Evolutionary conservation across 768 basidiomycete genomes (phyloP), one percentile per base, ranked within the genome.

Genomic region (Chalciporus pseudorubinellus): DNA sequence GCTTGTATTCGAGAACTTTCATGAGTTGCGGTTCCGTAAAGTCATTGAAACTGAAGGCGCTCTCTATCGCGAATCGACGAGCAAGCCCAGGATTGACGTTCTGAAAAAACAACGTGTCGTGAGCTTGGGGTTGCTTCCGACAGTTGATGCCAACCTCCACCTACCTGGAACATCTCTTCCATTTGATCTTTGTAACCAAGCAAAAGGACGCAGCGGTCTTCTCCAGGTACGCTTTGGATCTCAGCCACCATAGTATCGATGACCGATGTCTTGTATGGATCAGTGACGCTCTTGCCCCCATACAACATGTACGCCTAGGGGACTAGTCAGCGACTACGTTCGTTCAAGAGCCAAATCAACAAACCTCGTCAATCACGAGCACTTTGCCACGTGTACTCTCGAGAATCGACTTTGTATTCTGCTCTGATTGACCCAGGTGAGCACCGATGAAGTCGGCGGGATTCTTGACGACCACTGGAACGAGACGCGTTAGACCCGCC

Each of bases 231-330:
- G 47, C 77, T 84, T 59, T 88, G 87, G 3, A 88, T 79, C 63
- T 88, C 87, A 0, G 86, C 85, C 0, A 88, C 85, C 39, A 88
- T 79, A 2, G 86, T 86, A 56, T 88, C 87, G 42, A 88, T 83
- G 36, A 88, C 87, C 1, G 84, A 74, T 5, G 82, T 84, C 59
- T 85, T 87, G 67, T 69, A 88, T 0, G 72, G 64, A 55, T 87
- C 83, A 3, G 57, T 71, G 10, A 47, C 24, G 4, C 59, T 64
- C 18, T 70, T 69, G 28, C 74, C 34, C 5, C 34, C 72, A 50
- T 85, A 82, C 21, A 88, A 66, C 82, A 83, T 84, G 51, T 88
- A 88, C 4, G 85, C 85, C 85, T 87, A 52, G n/a, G 46, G 14
- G 3, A 20, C 0, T 19, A 38, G 21, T 48, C 21, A 20, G 55